These are phyloP conservation scores for Rhodotorula paludigena DNA, from an alignment of 768 basidiomycete species.

Conservation along the genomic window DNA sequence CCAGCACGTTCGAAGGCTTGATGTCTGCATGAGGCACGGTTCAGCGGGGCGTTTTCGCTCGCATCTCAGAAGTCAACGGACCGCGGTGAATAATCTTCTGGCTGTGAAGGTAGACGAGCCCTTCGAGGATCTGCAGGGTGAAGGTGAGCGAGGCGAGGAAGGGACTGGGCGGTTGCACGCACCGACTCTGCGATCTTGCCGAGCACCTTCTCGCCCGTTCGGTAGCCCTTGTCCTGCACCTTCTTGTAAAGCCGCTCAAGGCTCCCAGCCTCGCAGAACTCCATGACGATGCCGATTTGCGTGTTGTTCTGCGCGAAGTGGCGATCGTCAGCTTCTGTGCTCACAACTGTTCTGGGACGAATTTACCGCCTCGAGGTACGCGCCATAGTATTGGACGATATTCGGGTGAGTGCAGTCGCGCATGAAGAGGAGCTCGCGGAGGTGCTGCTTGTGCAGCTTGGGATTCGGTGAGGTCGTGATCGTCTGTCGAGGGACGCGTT, in stretches of 20 bases:
- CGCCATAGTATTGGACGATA: slow-evolving; percentile 87
- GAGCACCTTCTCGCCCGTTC: slow-evolving; percentile 80
- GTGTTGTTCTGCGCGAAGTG: slow-evolving; percentile 50
- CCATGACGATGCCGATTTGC: slow-evolving; percentile 95
- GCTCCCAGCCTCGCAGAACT: slow-evolving; percentile 78
- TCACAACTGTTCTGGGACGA: accelerated
- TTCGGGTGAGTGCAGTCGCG: slow-evolving; percentile 76
- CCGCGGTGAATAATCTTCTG: slow-evolving; percentile 85
- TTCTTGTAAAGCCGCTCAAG: slow-evolving; percentile 82
- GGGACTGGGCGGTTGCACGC: slow-evolving; percentile 44
- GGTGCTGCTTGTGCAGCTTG: slow-evolving; percentile 66
- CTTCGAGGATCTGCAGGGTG: slow-evolving; percentile 67
- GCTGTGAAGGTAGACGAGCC: slow-evolving; percentile 86
- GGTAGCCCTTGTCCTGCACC: slow-evolving; percentile 68
- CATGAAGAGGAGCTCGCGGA: slow-evolving; percentile 86
- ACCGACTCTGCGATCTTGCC: slow-evolving; percentile 92
- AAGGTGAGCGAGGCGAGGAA: not conserved
- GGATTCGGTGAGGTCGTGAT: slow-evolving; percentile 87
- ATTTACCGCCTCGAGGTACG: slow-evolving; percentile 53
- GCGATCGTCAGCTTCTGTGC: slow-evolving; percentile 54
- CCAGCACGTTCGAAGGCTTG: slow-evolving; percentile 53
- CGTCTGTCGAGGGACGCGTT: slow-evolving; percentile 48
- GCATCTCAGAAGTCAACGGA: slow-evolving; percentile 30
- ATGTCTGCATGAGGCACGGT: slow-evolving; percentile 45
- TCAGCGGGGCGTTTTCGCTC: too few relatives aligned